Conservation (phyloP, 2,329 filamentous ascomycete species). For the Fragosphaeria purpurea region DNA sequence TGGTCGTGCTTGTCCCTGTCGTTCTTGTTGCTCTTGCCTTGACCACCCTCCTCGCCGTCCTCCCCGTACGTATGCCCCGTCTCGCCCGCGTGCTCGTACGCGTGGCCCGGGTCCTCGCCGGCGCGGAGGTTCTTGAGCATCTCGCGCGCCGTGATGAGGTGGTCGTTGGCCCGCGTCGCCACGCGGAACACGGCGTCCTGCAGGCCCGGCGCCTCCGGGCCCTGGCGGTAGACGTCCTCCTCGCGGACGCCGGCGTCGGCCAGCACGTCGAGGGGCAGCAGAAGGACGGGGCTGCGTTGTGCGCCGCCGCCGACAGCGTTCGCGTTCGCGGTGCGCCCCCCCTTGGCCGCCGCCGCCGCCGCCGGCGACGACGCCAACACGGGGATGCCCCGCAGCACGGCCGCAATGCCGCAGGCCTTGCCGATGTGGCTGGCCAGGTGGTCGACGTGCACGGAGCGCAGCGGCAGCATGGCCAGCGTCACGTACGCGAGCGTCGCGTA, state of each 20-base stretch:
- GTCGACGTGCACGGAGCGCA: slow-evolving; percentile 76
- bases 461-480: slow-evolving; percentile 66
- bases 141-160: slow-evolving; percentile 84
- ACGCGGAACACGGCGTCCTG: slow-evolving; percentile 86
- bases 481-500: slow-evolving; percentile 90
- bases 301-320: slow-evolving; percentile 27
- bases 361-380: slow-evolving; percentile 56
- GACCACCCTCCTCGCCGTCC: background rate
- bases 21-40: background rate
- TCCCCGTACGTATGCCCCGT: slow-evolving; percentile 49
- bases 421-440: slow-evolving; percentile 92
- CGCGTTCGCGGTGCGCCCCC: slow-evolving; percentile 23
- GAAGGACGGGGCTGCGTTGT: slow-evolving; percentile 41
- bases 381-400: slow-evolving; percentile 78
- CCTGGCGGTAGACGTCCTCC: slow-evolving; percentile 78
- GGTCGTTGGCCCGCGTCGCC: slow-evolving; percentile 88
- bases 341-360: slow-evolving; percentile 16
- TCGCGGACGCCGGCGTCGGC: slow-evolving; percentile 69
- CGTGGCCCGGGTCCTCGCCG: slow-evolving; percentile 68
- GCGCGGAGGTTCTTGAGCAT: slow-evolving; percentile 75
- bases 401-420: slow-evolving; percentile 81
- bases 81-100: slow-evolving; percentile 79
- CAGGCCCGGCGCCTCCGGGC: slow-evolving; percentile 67
- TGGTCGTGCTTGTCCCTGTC: slow-evolving; percentile 20
- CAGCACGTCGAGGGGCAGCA: slow-evolving; percentile 85